Base-by-base conservation (phyloP, 208 protist species). In the Leishmania tropica region DNA sequence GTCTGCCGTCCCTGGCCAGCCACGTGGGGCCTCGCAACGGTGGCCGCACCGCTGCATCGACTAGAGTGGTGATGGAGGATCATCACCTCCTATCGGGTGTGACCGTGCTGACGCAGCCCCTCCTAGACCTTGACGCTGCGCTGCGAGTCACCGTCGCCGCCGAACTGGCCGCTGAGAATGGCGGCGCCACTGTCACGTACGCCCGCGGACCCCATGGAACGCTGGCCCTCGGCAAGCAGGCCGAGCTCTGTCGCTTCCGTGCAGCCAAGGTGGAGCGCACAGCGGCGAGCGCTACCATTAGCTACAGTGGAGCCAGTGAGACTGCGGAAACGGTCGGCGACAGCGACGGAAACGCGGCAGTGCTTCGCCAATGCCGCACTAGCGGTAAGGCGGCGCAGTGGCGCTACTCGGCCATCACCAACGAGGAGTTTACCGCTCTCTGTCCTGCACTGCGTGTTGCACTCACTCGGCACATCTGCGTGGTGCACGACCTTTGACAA, bases 241-340 rank as follows among this genome's bases (percentile, higher is more conserved):
- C 85, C 2, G 85, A 83, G 21, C 75, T 90, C 56, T 80, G 86
- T 24, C 80, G 88, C 73, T 92, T 78, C 73, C 86, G 86, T 2
- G 72, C 85, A 62, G 47, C 73, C 35, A 88, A 87, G 58, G 21
- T 60, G 37, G 75, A 40, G 58, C 2, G 19, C 21, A 35, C 13
- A 21, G 74, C 21, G n/a, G 37, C 64, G 13, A 10, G 24, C n/a
- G 8, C 53, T 56, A 17, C 21, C 5, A 35, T 5, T 31, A 45
- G n/a, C 10, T 31, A 40, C 47, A 73, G 37, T 60, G n/a, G 21
- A 54, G 56, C 35, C 21, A 35, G 31, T 15, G 81, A 31, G 35
- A 11, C 28, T 6, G 42, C 15, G 47, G 21, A 70, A 56, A 17
- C 17, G 28, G 13, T 10, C 15, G 31, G 24, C 56, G 75, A 71